phyloP scores from a whole-genome alignment of 1,284 basidiomycete species.

The Tremellales sp. region DNA sequence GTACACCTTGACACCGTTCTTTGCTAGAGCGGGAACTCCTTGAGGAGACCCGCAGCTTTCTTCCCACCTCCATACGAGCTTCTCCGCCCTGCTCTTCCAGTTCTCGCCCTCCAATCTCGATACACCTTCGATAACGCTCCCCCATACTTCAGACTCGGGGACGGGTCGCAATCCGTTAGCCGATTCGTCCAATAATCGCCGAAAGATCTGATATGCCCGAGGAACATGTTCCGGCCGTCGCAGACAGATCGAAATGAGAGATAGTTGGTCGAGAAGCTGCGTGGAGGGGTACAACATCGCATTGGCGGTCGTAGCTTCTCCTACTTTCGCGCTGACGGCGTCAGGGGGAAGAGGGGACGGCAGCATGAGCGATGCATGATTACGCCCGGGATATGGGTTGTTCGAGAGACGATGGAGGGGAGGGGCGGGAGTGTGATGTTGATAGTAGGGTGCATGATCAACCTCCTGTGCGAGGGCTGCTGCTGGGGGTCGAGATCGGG shows the following conservation, averaged over 20 bases:
- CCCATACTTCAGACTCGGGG: conserved; percentile 44
- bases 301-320: conserved; percentile 18
- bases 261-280: conserved; percentile 38
- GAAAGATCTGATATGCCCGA: conserved; percentile 46
- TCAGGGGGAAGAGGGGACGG: conserved; percentile 31
- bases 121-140: conserved; percentile 38
- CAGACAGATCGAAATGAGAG: conserved; percentile 47
- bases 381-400: not conserved
- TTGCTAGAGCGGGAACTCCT: conserved; percentile 15
- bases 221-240: conserved; percentile 39
- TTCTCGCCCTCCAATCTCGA: conserved; percentile 19
- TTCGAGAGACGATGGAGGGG: not conserved
- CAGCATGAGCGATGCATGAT: conserved; percentile 11
- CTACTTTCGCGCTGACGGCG: too few relatives aligned
- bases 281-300: conserved; percentile 38
- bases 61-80: conserved; percentile 36
- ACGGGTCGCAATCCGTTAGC: conserved; percentile 11
- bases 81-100: conserved; percentile 19
- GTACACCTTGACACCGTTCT: conserved; percentile 43
- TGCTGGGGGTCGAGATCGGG: not conserved
- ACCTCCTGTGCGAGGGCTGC: not conserved
- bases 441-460: too few relatives aligned
- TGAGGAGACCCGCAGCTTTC: conserved; percentile 1
- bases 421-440: conserved; percentile 1
- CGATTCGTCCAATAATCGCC: conserved; percentile 33